These are phyloP conservation scores for Ophiocordyceps camponoti-floridani DNA, from an alignment of 2,329 filamentous ascomycete species.

Conservation along the genomic window DNA sequence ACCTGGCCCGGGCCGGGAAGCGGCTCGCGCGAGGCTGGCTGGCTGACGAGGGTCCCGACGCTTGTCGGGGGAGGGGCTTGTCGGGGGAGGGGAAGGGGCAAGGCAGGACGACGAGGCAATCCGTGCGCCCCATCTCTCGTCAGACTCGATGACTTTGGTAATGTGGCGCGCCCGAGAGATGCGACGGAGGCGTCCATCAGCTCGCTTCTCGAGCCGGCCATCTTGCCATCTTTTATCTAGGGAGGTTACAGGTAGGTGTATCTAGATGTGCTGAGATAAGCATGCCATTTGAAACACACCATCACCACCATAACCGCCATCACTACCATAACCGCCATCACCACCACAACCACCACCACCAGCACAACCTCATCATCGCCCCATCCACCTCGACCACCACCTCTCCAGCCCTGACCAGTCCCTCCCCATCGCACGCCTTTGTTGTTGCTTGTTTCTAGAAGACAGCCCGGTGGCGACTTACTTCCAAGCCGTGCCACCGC, in stretches of 20 bases:
- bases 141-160: neutral
- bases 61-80: neutral
- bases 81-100: too few species aligned
- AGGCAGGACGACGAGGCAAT: too few species aligned
- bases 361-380: neutral
- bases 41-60: neutral
- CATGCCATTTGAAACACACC: too few species aligned
- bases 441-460: too few species aligned
- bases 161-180: too few species aligned
- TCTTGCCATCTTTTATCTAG: too few species aligned
- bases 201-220: neutral
- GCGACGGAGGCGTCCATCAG: too few species aligned
- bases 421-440: too few species aligned
- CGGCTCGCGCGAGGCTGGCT: neutral
- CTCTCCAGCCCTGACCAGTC: neutral
- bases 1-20: neutral
- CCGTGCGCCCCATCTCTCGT: neutral
- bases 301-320: neutral
- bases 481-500: neutral
- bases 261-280: too few species aligned
- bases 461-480: too few species aligned
- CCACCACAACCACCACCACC: neutral
- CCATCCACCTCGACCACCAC: neutral
- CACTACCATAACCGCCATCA: neutral
- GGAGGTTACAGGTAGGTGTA: too few species aligned